Base-by-base conservation (phyloP, 768 basidiomycete species). In the Mycena amicta region DNA sequence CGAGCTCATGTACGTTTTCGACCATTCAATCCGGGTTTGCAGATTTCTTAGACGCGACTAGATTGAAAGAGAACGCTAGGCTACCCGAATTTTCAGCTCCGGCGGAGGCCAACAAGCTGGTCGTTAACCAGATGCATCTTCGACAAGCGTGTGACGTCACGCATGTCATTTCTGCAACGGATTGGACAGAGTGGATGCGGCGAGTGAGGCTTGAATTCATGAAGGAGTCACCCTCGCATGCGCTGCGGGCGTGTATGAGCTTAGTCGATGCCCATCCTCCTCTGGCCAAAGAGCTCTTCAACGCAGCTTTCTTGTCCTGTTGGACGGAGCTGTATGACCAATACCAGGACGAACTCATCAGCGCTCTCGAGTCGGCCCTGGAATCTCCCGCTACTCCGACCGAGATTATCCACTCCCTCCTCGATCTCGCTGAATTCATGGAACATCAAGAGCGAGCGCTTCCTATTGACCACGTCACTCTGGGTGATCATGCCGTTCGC, bases 391-490 rank as follows among this genome's bases (percentile, higher is more conserved):
- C 76, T 8, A 87, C 92, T 3, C 93, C 95, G 2, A 82, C 92
- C 2, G 96, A 98, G 47, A 80, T 98, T 27, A 90, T 96, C 20
- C 93, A 97, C 70, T 84, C 92, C 25, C 76, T 98, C 16, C 82
- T 99, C 55, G 95, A 95, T 71, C 82, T 98, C 25, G 95, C 95
- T 3, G 97, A 99, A 70, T 98, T 98, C 71, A 96, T 98, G 92
- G 97, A 98, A 72, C 96, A 98, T 65, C 95, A 98, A 73, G 97
- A 98, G 68, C 96, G 96, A 68, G 84, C 92, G 0, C 79, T 98
- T 1, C 94, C 94, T 1, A 97, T 98, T 59, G 94, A 97, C 66
- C 89, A 95, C 65, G 85, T 92, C 52, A 93, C 92, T 13, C 83
- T 98, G 15, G 97, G 96, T 33, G 92, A 95, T 67, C 94, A 95